Evolutionary conservation across 768 basidiomycete species (phyloP), one percentile per base, ranked within the genome.

Genomic region (Mrakia blollopis): DNA sequence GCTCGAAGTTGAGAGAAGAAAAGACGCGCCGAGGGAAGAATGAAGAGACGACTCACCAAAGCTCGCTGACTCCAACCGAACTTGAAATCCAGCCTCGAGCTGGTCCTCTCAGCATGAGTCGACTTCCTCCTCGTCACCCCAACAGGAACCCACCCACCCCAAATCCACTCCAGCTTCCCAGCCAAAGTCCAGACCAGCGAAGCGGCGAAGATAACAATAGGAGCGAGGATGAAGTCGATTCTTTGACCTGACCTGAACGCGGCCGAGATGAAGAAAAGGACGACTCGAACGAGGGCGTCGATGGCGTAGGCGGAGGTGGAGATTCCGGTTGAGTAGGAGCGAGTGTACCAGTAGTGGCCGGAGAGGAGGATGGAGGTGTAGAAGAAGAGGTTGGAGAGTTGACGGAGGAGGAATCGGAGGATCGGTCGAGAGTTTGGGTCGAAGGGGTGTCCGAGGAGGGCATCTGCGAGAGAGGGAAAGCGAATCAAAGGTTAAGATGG

Each of bases 71-170:
- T n/a, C 57, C 57, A 57, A n/a, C 57, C 57, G 57, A 57, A 57
- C 57, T 57, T 57, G 57, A 57, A 57, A 57, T 57, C 57, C 57
- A 57, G 28, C 57, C 57, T 57, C 57, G 57, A 57, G 57, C 57
- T 57, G n/a, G 57, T 57, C n/a, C 57, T 57, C 57, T 57, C 57
- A n/a, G 57, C 57, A 28, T 57, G 57, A 5, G 57, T 57, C 57
- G 57, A 57, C 28, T 57, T 57, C 57, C 57, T 57, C 57, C 57
- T 57, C 57, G 57, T 57, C 25, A 57, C 57, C 28, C 57, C 57
- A 1, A 28, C 25, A 28, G 57, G 57, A 9, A 11, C 3, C 57
- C 57, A 57, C 0, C 13, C 25, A 9, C 57, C 25, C 57, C 57
- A 57, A n/a, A 0, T 57, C 57, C 57, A 57, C n/a, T 57, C 57